Percentiles rank a stretch among this genome's conserved stretches.
phyloP scores from a whole-genome alignment of 108 stramenopile genomes.

The Cylindrotheca fusiformis region DNA sequence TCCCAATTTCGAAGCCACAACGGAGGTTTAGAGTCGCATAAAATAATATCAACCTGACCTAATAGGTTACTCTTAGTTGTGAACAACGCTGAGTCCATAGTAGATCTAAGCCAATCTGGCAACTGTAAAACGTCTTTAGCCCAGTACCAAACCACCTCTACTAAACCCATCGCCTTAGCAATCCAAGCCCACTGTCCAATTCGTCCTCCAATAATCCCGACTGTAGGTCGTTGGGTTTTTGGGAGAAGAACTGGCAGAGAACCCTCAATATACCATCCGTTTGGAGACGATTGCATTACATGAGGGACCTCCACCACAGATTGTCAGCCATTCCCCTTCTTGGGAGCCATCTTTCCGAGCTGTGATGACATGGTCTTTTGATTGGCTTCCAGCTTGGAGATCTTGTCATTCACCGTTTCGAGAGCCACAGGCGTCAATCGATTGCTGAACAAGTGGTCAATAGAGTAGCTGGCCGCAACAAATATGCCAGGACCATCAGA shows the following conservation, averaged over 20 bases:
- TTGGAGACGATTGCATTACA: too few species aligned
- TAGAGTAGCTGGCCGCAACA: too few species aligned
- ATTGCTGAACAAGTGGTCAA: too few species aligned
- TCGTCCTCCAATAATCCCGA: not conserved
- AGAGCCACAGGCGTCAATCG: too few species aligned
- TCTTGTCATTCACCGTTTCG: too few species aligned
- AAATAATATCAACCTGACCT: not conserved
- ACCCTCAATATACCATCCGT: too few species aligned
- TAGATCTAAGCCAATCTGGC: not conserved
- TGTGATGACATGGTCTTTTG: too few species aligned
- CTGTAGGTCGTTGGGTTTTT: not conserved
- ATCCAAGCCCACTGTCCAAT: not conserved
- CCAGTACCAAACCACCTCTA: not conserved
- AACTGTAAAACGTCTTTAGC: not conserved
- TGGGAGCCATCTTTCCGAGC: too few species aligned
- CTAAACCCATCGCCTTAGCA: not conserved
- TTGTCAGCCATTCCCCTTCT: too few species aligned
- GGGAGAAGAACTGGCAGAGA: not conserved
- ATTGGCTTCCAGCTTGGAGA: too few species aligned
- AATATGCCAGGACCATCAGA: too few species aligned
- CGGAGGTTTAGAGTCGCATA: not conserved
- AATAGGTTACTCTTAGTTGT: not conserved
- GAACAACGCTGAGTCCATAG: not conserved
- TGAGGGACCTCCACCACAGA: too few species aligned
- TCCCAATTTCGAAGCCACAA: not conserved